A percentile compares a stretch with the other conserved stretches of the same genome.
These are phyloP conservation scores for Volutella citrinella DNA, from an alignment of 2,329 filamentous ascomycete genomes.

Conservation along the genomic window DNA sequence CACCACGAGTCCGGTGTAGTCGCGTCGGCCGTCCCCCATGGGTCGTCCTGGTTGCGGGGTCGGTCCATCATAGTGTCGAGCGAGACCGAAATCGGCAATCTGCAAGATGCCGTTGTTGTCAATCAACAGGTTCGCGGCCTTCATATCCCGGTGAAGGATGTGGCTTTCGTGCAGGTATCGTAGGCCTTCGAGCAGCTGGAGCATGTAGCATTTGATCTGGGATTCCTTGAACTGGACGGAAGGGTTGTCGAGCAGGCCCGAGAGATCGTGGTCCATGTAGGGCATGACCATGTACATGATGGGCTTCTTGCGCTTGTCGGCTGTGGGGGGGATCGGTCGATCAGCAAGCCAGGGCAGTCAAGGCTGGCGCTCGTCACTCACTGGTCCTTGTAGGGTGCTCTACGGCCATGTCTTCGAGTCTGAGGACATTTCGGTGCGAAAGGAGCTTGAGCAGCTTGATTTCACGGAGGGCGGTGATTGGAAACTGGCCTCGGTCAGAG, in stretches of 20 bases:
- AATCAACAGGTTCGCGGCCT: conserved; percentile 95
- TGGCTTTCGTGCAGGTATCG: conserved; percentile 85
- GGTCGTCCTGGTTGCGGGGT: conserved; percentile 74
- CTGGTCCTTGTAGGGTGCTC: conserved; percentile 67
- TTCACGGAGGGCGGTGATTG: conserved; percentile 95
- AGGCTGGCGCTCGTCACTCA: conserved; percentile 31
- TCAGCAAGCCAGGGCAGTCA: neutral
- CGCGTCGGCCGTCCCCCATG: conserved; percentile 79
- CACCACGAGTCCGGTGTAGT: conserved; percentile 96
- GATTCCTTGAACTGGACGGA: conserved; percentile 81
- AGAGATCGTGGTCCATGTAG: conserved; percentile 99
- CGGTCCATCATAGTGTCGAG: conserved; percentile 85
- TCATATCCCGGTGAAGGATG: conserved; percentile 97
- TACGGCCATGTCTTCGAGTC: conserved; percentile 92
- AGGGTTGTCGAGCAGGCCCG: conserved; percentile 92
- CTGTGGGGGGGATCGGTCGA: conserved; percentile 34
- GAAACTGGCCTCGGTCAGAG: conserved; percentile 58
- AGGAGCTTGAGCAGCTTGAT: conserved; percentile 96
- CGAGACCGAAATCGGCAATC: conserved; percentile 95
- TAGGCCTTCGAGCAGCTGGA: conserved; percentile 86
- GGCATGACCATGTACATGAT: conserved; percentile 99
- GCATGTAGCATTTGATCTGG: conserved; percentile 97
- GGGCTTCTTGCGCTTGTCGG: conserved; percentile 74
- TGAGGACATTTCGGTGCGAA: conserved; percentile 85
- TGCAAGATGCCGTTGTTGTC: conserved; percentile 91